These are phyloP conservation scores for Ocimum tenuiflorum DNA, from an alignment of 257 asterid genomes.

Conservation along the genomic window DNA sequence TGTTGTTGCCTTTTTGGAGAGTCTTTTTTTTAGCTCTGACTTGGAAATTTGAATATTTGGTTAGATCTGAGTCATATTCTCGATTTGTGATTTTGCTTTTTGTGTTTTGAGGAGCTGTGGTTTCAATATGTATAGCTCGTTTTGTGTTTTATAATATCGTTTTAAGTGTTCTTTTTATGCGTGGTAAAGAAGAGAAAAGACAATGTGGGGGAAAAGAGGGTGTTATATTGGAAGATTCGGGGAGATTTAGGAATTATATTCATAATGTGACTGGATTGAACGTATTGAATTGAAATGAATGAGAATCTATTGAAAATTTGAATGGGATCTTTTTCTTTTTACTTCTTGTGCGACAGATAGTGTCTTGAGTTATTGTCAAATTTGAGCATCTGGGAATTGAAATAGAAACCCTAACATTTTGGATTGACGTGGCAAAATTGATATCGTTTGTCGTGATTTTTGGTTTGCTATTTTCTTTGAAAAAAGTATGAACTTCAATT, in stretches of 20 bases:
- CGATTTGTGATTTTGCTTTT: too few relatives aligned
- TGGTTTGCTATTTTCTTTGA: background rate
- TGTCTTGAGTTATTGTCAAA: background rate
- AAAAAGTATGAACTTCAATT: background rate
- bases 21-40: too few relatives aligned
- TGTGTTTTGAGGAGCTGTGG: too few relatives aligned
- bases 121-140: too few relatives aligned
- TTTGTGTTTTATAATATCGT: too few relatives aligned
- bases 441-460: background rate
- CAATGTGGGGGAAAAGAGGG: background rate
- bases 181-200: background rate
- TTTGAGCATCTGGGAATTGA: background rate
- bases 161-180: too few relatives aligned
- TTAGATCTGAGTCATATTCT: too few relatives aligned
- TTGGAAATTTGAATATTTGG: too few relatives aligned
- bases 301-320: constrained; percentile 9
- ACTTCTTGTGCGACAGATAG: background rate
- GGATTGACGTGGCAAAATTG: background rate
- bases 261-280: background rate
- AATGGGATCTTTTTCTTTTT: background rate
- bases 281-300: background rate
- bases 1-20: too few relatives aligned
- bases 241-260: background rate
- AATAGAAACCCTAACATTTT: background rate
- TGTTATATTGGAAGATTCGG: background rate